Conservation (phyloP, 2,329 filamentous ascomycete genomes). For the Davidsoniella neocaledoniae region DNA sequence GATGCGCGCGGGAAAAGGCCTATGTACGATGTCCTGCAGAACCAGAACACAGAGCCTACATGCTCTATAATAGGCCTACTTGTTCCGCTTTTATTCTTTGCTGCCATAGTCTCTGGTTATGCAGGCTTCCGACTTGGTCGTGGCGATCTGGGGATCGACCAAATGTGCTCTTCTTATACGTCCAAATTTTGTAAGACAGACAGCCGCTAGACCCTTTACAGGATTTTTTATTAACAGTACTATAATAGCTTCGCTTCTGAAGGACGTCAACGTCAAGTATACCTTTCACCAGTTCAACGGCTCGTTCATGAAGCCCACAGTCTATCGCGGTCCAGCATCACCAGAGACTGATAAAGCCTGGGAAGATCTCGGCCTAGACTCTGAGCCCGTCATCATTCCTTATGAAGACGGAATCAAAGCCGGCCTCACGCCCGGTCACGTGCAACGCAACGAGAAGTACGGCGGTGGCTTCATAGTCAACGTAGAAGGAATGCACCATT, state of each 20-base stretch:
- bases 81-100: conserved; percentile 9
- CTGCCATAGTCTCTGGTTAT: conserved; percentile 14
- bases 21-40: neutral
- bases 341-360: conserved; percentile 41
- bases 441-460: conserved; percentile 36
- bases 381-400: conserved; percentile 30
- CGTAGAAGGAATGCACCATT: conserved; percentile 37
- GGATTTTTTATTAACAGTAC: neutral
- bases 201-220: neutral
- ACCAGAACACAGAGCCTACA: neutral
- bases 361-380: conserved; percentile 27
- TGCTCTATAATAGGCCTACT: conserved; percentile 8
- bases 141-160: conserved; percentile 13
- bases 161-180: conserved; percentile 19
- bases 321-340: conserved; percentile 32
- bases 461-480: conserved; percentile 44
- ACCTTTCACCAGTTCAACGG: conserved; percentile 32
- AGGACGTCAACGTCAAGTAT: conserved; percentile 21
- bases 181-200: conserved; percentile 22
- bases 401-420: conserved; percentile 30
- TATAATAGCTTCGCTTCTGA: conserved; percentile 20
- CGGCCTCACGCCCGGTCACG: conserved; percentile 36
- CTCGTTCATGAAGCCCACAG: conserved; percentile 34
- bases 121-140: conserved; percentile 14
- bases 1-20: too few relatives aligned